Percentiles rank a stretch among this genome's conserved stretches.
phyloP scores from a whole-genome alignment of 768 basidiomycete species.

The Mycena leptocephala region DNA sequence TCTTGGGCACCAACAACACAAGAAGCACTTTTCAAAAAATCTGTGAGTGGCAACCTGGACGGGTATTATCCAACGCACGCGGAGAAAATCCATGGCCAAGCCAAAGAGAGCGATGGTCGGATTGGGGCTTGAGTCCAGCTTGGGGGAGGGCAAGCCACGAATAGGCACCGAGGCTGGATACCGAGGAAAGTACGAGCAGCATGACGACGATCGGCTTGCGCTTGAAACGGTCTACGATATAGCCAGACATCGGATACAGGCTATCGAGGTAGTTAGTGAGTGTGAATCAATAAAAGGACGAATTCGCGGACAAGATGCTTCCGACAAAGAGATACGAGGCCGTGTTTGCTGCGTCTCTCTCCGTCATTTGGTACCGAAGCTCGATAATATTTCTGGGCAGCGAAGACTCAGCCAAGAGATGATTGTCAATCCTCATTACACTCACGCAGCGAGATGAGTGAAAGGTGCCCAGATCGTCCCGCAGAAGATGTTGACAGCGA shows the following conservation, averaged over 20 bases:
- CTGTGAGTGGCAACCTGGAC: constrained; percentile 5
- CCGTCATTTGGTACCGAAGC: constrained; percentile 73
- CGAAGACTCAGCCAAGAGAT: constrained; percentile 6
- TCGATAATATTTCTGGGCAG: constrained; percentile 78
- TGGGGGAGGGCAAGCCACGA: constrained; percentile 79
- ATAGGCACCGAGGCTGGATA: constrained; percentile 74
- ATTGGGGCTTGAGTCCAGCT: constrained; percentile 67
- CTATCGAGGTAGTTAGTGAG: constrained; percentile 1
- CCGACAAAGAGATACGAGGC: constrained; percentile 84
- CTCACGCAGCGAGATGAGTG: constrained; percentile 82
- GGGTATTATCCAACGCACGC: constrained; percentile 56
- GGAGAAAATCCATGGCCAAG: constrained; percentile 83
- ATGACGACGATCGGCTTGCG: constrained; percentile 71
- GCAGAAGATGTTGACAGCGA: constrained; percentile 82
- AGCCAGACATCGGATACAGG: constrained; percentile 67
- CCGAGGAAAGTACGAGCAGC: constrained; percentile 72
- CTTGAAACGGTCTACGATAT: constrained; percentile 73
- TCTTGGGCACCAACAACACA: constrained; percentile 81
- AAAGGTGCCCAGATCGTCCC: constrained; percentile 87
- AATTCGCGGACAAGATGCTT: constrained; percentile 70
- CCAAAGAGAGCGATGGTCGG: constrained; percentile 78
- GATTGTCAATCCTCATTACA: constrained; percentile 17
- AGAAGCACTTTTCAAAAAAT: constrained; percentile 68
- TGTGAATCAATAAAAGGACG: neutral
- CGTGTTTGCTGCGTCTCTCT: constrained; percentile 72